These are phyloP conservation scores for Penicillium sp. DNA, from an alignment of 2,329 filamentous ascomycete genomes.

Conservation along the genomic window DNA sequence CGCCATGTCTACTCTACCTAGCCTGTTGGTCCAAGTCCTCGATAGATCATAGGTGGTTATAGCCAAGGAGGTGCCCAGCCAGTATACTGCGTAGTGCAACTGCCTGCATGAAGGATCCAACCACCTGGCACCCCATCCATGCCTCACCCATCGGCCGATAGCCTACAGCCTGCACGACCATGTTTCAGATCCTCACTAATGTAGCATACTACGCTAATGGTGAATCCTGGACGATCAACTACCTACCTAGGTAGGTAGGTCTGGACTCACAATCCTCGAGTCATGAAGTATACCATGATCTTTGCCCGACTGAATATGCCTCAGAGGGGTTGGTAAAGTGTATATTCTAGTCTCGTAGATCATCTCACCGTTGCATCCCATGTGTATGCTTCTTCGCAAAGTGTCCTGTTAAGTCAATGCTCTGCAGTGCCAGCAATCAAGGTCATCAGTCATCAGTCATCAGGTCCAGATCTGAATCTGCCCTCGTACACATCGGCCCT, in stretches of 20 bases:
- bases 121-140: not conserved
- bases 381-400: not conserved
- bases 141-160: constrained; percentile 3
- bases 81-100: too few relatives aligned
- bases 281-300: constrained; percentile 7
- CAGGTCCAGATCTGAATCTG: constrained; percentile 21
- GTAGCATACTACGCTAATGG: constrained; percentile 5
- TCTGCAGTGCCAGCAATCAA: not conserved
- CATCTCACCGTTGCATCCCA: constrained; percentile 21
- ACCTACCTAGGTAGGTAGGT: too few relatives aligned
- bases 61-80: too few relatives aligned
- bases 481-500: constrained; percentile 3
- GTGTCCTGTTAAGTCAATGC: not conserved
- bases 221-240: constrained; percentile 18
- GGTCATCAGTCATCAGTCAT: constrained; percentile 13
- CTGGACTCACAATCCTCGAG: not conserved
- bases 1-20: too few relatives aligned
- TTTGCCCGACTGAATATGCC: constrained; percentile 8
- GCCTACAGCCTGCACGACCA: constrained; percentile 4
- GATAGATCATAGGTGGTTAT: too few relatives aligned
- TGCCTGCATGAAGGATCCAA: too few relatives aligned
- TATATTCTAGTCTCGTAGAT: constrained; percentile 9
- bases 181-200: constrained; percentile 7
- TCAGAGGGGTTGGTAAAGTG: not conserved
- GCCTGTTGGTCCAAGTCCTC: too few relatives aligned